Evolutionary conservation across 140 eudicot genomes (phyloP).

Genomic region (Senecio squalidus): DNA sequence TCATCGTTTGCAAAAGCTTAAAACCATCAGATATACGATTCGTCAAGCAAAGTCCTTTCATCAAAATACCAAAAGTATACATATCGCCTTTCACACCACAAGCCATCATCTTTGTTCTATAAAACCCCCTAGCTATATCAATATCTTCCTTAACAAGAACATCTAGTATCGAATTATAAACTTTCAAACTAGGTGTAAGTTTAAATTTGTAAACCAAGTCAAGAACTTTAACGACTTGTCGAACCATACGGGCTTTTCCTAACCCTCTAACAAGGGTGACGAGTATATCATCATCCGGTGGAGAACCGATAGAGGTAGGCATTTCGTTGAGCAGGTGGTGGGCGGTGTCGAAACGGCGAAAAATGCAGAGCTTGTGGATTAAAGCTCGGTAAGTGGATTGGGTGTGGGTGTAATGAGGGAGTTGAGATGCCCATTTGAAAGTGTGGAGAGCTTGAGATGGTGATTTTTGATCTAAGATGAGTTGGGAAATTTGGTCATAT

Average conservation of each 20-base stretch:
- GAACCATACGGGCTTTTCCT: slow-evolving; percentile 57
- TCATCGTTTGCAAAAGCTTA: slow-evolving; percentile 71
- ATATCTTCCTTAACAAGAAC: slow-evolving; percentile 84
- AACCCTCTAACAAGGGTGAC: slow-evolving; percentile 67
- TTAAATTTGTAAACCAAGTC: slow-evolving; percentile 40
- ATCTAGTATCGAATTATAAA: slow-evolving; percentile 69
- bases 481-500: slow-evolving; percentile 54
- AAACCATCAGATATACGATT: slow-evolving; percentile 85
- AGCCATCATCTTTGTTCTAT: slow-evolving; percentile 76
- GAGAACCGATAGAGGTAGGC: slow-evolving; percentile 54
- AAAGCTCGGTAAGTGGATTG: slow-evolving; percentile 78
- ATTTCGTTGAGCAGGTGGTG: slow-evolving; percentile 80
- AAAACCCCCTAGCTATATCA: slow-evolving; percentile 85
- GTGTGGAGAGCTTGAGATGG: slow-evolving; percentile 64
- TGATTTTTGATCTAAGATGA: slow-evolving; percentile 66
- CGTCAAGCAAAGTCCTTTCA: slow-evolving; percentile 93
- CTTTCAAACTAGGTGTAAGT: slow-evolving; percentile 54
- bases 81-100: slow-evolving; percentile 70
- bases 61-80: slow-evolving; percentile 79
- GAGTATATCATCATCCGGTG: slow-evolving; percentile 68
- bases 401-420: slow-evolving; percentile 56
- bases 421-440: slow-evolving; percentile 81
- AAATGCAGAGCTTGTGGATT: slow-evolving; percentile 73
- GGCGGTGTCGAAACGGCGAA: slow-evolving; percentile 46
- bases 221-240: slow-evolving; percentile 49